Base-by-base conservation (phyloP, 129 eudicot species). In the Arctium lappa region DNA sequence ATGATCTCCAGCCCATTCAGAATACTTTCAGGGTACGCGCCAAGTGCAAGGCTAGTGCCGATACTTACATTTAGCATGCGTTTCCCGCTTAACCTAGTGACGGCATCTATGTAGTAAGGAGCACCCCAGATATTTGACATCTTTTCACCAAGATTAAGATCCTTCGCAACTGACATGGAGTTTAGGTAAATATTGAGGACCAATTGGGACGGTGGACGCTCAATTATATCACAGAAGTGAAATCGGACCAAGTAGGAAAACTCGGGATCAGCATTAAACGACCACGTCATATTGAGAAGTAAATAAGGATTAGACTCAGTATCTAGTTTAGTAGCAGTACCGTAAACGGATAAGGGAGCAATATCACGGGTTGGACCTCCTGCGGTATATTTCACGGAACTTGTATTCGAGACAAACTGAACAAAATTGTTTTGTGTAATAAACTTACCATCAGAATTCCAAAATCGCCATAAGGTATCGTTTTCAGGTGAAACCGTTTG, bases 1-100 rank as follows among this genome's bases (percentile, higher is more conserved):
- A 92, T 82, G 78, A 92, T 90, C 86, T 92, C 97, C 13, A 92
- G 84, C 77, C 97, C 97, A 72, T 90, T 92, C 3, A 92, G 89
- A 56, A 90, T 84, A 72, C 91, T 91, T 87, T 86, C 78, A 0
- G 97, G 97, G 50, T 71, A 76, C 13, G 82, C 83, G 36, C 85
- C 75, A 7, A 31, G 33, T 50, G 79, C 77, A 65, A 8, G 13
- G 30, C 89, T 79, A 29, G 93, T 91, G 2, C 97, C 93, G 33
- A 92, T 79, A 80, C 93, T 86, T 60, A 89, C 82, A 40, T 66
- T 83, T 53, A 92, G 18, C 77, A 83, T 42, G 8, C 42, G n/a
- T 75, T 63, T 86, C 56, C 29, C 79, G 1, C 76, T 77, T 68
- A 82, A 50, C 56, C 74, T 79, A 73, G 94, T 78, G 69, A 90